Base-by-base conservation (phyloP, 352 stramenopile species). In the Blastocystis sp. region DNA sequence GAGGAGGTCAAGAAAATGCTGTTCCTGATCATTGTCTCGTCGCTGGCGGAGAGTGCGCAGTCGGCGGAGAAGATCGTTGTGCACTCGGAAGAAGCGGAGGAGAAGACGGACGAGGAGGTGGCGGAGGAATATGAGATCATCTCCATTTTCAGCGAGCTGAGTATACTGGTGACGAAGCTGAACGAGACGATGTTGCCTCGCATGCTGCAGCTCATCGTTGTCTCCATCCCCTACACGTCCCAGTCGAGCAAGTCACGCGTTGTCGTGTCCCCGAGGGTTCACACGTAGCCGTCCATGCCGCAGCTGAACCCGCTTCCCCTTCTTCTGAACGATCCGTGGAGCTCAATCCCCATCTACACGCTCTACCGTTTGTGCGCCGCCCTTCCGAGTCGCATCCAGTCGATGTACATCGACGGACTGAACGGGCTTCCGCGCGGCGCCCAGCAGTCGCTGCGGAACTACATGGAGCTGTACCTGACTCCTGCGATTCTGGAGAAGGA, bases 401-500 rank as follows among this genome's bases (percentile, higher is more conserved):
- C 16, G 9, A 63, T 64, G 16, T 81, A 49, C 53, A 64, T 81
- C 44, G 63, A 81, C 40, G 48, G 44, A 44, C 4, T 81, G 18
- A 61, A 44, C 32, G 69, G 44, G n/a, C 29, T 81, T n/a, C 42
- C 69, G 36, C 69, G 38, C 9, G 9, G 18, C 34, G 42, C 14
- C 9, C 29, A 40, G 21, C 18, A 49, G 46, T 81, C 69, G 11
- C 38, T 81, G 21, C 16, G 11, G 21, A 27, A 11, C 46, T 81
- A 63, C 34, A 48, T 64, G 21, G 42, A 81, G 32, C 24, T 81
- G 29, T 81, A 64, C 40, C 4, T 81, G 3, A 81, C 69, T 24
- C 34, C 42, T n/a, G 27, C 51, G 46, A 32, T 81, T 21, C 6
- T 56, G 38, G 18, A 4, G 34, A 21, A 29, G 42, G 11, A 21